phyloP scores from a whole-genome alignment of 2,329 filamentous ascomycete genomes.

The Sclerotinia subarctica region DNA sequence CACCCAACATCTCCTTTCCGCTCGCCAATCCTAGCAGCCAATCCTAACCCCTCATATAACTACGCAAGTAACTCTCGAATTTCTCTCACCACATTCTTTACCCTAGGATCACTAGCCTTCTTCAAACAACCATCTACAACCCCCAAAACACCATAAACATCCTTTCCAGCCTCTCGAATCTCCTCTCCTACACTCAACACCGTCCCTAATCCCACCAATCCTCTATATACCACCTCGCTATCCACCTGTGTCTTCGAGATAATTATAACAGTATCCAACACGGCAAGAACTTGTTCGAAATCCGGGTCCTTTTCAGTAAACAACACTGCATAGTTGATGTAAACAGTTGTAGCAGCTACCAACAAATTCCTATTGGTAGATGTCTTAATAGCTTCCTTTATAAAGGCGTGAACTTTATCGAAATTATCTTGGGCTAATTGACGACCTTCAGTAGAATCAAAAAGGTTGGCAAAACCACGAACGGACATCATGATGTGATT shows the following conservation, averaged over 20 bases:
- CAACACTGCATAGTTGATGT: slow-evolving; percentile 81
- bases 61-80: slow-evolving; percentile 41
- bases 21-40: too few species aligned
- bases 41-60: background rate
- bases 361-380: slow-evolving; percentile 75
- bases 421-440: slow-evolving; percentile 57
- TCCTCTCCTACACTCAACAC: slow-evolving; percentile 57
- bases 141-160: slow-evolving; percentile 52
- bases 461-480: slow-evolving; percentile 79
- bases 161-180: slow-evolving; percentile 55
- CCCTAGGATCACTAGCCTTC: slow-evolving; percentile 57
- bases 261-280: slow-evolving; percentile 57
- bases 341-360: slow-evolving; percentile 76
- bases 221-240: slow-evolving; percentile 78
- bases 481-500: slow-evolving; percentile 88
- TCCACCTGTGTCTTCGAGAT: slow-evolving; percentile 68
- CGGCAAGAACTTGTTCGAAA: slow-evolving; percentile 46
- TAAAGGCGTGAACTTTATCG: slow-evolving; percentile 46
- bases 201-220: slow-evolving; percentile 80
- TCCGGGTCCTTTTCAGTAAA: slow-evolving; percentile 45
- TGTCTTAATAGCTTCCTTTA: slow-evolving; percentile 61
- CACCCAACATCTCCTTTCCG: too few species aligned
- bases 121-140: slow-evolving; percentile 47
- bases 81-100: slow-evolving; percentile 58
- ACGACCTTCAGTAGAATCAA: slow-evolving; percentile 70